Base-by-base conservation (phyloP, 2,329 filamentous ascomycete genomes). In the Knoxdaviesia capensis region DNA sequence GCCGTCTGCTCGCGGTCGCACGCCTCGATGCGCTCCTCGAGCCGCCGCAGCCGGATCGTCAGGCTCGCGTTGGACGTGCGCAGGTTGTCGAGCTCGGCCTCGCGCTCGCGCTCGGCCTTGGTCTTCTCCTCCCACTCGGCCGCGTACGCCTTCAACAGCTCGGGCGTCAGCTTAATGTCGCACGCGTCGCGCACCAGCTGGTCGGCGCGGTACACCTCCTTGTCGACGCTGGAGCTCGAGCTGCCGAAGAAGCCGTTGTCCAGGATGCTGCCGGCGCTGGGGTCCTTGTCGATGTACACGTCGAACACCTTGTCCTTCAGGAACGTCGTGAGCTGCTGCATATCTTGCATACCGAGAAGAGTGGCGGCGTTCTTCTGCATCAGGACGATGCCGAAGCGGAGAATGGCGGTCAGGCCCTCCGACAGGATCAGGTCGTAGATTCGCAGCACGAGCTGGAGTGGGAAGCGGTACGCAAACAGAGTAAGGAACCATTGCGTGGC, bases 401-500 rank as follows among this genome's bases (percentile, higher is more conserved):
- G 65, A 49, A 98, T 90, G 1, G 90, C 90, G 42, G 86, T 83
- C 10, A 98, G 67, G 3, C 92, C 90, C 59, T 96, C 88, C 39
- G 84, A 90, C 11, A 98, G 68, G 41, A 98, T 90, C 43, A 98
- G 64, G 55, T 98, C 90, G 59, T 96, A 98, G 41, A 98, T 92
- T 32, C 90, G 82, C 44, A 98, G 77, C 6, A 98, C 90, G 7
- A 98, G 74, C 55, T 98, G 90, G 6, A 98, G 69, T 6, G 90
- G 90, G 58, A 98, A 98, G 36, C 92, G 82, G 58, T 98, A 98
- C 32, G 88, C 86, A 55, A 98, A 98, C n/a, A 98, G 69, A 0
- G 90, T 98, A 40, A 98, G 70, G 60, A 98, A 98, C 90, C 90
- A 98, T 58, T 98, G 90, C 0, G 90, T 98, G 38, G 90, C 90